Evolutionary conservation across 106 monocot species (phyloP).

Genomic region (Triglochin maritima): DNA sequence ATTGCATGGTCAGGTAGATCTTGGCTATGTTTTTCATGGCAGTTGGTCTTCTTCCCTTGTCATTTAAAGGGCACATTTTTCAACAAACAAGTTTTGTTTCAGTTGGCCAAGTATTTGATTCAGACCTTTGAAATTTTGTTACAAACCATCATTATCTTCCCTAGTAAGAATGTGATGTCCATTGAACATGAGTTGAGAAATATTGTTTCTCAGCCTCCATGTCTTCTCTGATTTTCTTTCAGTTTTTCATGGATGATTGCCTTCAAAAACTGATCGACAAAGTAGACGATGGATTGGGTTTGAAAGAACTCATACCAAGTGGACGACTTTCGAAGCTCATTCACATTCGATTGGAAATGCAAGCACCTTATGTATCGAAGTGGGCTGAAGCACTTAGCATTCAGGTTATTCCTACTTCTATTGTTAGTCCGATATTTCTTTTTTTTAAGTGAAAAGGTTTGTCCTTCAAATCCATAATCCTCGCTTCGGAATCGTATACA

Average conservation of each 20-base stretch:
- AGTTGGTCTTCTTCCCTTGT: too few species aligned
- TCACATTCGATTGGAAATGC: slow-evolving; percentile 72
- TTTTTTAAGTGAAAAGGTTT: background rate
- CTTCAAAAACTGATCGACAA: slow-evolving; percentile 38
- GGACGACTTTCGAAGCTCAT: slow-evolving; percentile 68
- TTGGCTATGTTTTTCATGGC: too few species aligned
- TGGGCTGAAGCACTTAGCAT: slow-evolving; percentile 98
- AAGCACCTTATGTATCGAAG: slow-evolving; percentile 75
- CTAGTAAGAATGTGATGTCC: too few species aligned
- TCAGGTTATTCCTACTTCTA: slow-evolving; percentile 31
- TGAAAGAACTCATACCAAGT: slow-evolving; percentile 54
- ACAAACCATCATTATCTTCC: too few species aligned
- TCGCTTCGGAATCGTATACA: slow-evolving; percentile 6
- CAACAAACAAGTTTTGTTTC: too few species aligned
- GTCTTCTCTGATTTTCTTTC: background rate
- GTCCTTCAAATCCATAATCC: background rate
- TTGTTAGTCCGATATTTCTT: background rate
- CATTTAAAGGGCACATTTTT: too few species aligned
- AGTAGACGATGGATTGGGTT: slow-evolving; percentile 51
- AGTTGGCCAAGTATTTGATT: too few species aligned
- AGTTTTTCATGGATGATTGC: slow-evolving; percentile 11
- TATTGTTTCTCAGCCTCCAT: too few species aligned
- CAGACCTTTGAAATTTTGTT: too few species aligned
- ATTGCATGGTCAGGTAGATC: too few species aligned
- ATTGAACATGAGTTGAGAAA: too few species aligned